These are phyloP conservation scores for Penicillium salamii DNA, from an alignment of 495 filamentous ascomycete species.

Conservation along the genomic window DNA sequence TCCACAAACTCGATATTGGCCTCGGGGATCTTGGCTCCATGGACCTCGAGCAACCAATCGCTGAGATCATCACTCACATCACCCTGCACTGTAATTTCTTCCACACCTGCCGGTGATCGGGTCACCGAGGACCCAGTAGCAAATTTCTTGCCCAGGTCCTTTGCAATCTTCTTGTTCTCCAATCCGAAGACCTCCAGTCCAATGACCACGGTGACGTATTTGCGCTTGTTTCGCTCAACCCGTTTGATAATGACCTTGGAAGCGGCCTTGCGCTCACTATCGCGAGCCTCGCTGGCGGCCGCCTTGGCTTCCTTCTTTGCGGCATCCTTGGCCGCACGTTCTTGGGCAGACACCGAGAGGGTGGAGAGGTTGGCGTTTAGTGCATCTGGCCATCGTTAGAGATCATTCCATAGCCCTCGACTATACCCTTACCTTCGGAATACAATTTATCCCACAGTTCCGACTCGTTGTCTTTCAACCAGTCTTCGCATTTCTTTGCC, in stretches of 20 bases:
- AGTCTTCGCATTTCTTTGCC: constrained; percentile 97
- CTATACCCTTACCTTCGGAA: constrained; percentile 61
- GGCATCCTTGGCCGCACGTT: constrained; percentile 90
- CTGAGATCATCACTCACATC: constrained; percentile 93
- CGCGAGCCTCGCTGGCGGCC: constrained; percentile 73
- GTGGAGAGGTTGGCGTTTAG: constrained; percentile 76
- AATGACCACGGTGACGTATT: constrained; percentile 86
- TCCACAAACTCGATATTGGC: constrained; percentile 93
- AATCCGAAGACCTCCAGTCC: constrained; percentile 87
- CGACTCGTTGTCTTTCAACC: constrained; percentile 75
- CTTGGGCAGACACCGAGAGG: constrained; percentile 83
- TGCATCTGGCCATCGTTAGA: constrained; percentile 55
- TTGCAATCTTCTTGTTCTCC: constrained; percentile 82
- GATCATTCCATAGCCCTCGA: not conserved
- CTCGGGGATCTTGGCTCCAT: constrained; percentile 77
- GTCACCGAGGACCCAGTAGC: constrained; percentile 93
- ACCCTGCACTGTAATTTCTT: constrained; percentile 97
- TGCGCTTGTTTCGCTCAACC: constrained; percentile 95
- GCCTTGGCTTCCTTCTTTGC: constrained; percentile 94
- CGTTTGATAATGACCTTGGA: constrained; percentile 90
- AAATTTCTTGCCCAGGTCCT: constrained; percentile 54
- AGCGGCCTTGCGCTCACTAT: constrained; percentile 69
- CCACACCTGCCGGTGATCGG: constrained; percentile 77
- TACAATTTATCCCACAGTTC: constrained; percentile 75
- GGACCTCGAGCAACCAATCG: constrained; percentile 84